Evolutionary conservation across 495 filamentous ascomycete species (phyloP), one percentile per base, ranked within the genome.

Genomic region (Aspergillus saccharolyticus): DNA sequence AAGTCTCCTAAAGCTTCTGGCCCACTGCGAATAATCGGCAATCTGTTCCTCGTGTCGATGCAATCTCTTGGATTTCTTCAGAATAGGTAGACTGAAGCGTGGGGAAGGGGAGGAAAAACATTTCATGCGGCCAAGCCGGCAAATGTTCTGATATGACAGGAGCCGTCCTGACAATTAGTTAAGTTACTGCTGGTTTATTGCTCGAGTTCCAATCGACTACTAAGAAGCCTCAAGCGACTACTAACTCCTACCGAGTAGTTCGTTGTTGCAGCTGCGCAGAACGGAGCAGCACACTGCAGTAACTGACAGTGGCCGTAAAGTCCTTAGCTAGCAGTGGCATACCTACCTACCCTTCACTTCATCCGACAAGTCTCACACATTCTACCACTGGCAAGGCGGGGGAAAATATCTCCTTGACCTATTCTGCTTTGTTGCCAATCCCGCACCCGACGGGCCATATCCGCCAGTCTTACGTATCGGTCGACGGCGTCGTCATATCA

Each of bases 391-490:
- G n/a, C n/a, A 22, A 22, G 2, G 4, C 2, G 9, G 24, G 24
- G 47, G 47, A 50, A 50, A 50, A 28, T 24, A 50, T 50, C 24
- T 50, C 47, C 47, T 10, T 28, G 18, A 17, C 47, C 47, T 28
- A 50, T 50, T 1, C 33, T 39, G 33, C 33, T 39, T 50, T 2
- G 9, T 4, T 28, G 22, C 4, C 1, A 3, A 0, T 5, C 7
- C 28, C 47, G 22, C 47, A 50, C 47, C n/a, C n/a, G 47, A 50
- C 47, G 47, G 47, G 28, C 47, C 17, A 28, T 28, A 50, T 50
- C 47, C 47, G 47, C 14, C 21, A 17, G 20, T 28, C 47, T 30
- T 30, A 50, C 15, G 24, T 20, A 28, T 50, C 12, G 17, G 47
- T 24, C 47, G 47, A 6, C 22, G 22, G 21, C 47, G 22, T 50